Percentiles rank a stretch among this genome's conserved stretches.
phyloP scores from a whole-genome alignment of 2,329 filamentous ascomycete species.

The Bertia moriformis region DNA sequence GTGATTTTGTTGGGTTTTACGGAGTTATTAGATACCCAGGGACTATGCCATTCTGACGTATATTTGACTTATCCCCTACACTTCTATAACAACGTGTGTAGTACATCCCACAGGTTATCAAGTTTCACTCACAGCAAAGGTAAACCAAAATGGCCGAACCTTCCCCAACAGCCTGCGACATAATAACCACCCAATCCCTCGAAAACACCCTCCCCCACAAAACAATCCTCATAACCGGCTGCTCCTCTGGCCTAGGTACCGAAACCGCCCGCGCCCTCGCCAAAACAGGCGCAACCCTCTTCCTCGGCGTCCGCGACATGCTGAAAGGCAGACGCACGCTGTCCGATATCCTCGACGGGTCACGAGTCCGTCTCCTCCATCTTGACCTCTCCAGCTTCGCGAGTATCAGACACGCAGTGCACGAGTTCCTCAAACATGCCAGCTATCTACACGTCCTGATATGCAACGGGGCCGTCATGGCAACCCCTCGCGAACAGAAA shows the following conservation, averaged over 20 bases:
- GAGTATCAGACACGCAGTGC: neutral
- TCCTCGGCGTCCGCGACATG: neutral
- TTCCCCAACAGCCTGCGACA: neutral
- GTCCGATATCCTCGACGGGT: neutral
- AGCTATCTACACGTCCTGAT: slow-evolving; percentile 4
- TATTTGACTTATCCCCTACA: no score
- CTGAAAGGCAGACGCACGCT: neutral
- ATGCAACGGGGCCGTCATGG: slow-evolving; percentile 4
- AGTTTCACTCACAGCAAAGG: no score
- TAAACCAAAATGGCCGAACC: neutral
- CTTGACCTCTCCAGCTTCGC: neutral
- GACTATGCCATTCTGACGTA: no score
- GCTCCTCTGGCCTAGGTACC: neutral
- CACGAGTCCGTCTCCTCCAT: slow-evolving; percentile 1
- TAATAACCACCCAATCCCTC: neutral
- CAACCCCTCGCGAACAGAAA: neutral
- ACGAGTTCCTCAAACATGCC: neutral
- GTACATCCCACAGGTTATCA: no score
- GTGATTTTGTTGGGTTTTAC: no score
- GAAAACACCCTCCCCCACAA: neutral
- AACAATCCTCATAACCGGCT: neutral
- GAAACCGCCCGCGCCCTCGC: neutral
- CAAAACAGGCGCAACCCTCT: neutral
- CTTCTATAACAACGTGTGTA: no score
- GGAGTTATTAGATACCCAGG: no score